A percentile compares a stretch with the other conserved stretches of the same genome.
Evolutionary conservation across 371 early-diverging fungal species (phyloP).

Genomic region (Saksenaea oblongispora): DNA sequence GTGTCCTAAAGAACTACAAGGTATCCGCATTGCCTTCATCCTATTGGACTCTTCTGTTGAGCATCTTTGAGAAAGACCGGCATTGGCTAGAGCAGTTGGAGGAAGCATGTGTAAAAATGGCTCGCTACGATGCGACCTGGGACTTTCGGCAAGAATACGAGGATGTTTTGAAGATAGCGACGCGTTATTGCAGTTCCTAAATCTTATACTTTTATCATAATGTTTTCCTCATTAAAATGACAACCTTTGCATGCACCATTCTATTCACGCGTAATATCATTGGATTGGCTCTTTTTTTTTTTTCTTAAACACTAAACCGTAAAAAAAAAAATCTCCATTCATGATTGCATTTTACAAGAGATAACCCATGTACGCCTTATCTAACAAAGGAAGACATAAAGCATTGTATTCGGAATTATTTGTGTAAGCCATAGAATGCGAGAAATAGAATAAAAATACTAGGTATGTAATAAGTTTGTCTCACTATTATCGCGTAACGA

Average conservation of each 20-base stretch:
- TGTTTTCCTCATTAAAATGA: no score
- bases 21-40: not conserved
- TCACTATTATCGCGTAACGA: not conserved
- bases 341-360: no score
- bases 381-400: no score
- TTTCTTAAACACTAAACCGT: no score
- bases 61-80: not conserved
- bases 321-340: no score
- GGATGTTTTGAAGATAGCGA: constrained; percentile 32
- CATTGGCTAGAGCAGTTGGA: constrained; percentile 29
- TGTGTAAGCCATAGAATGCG: no score
- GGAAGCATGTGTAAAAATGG: constrained; percentile 22
- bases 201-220: not conserved
- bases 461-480: not conserved
- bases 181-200: constrained; percentile 17
- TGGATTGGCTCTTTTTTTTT: no score
- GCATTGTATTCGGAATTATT: no score
- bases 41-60: not conserved
- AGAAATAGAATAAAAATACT: not conserved
- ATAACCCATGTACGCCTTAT: no score
- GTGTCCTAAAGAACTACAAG: constrained; percentile 23
- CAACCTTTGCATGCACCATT: no score
- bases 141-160: constrained; percentile 43
- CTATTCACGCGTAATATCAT: no score
- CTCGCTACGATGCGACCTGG: constrained; percentile 41